Evolutionary conservation across 73 alveolate genomes (phyloP), one percentile per base, ranked within the genome.

Genomic region (Paramecium sonneborni): DNA sequence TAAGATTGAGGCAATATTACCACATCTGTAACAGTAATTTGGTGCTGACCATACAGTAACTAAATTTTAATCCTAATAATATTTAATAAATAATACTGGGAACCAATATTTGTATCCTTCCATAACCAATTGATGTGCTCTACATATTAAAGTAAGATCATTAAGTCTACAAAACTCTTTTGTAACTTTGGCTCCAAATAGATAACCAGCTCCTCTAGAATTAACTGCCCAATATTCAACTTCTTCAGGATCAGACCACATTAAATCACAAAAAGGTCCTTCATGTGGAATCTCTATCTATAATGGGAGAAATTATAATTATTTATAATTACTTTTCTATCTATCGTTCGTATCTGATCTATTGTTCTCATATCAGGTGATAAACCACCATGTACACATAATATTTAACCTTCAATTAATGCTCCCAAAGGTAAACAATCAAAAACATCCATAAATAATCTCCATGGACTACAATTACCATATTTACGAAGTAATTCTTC

Each of bases 1-100:
- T 37, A 96, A 91, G 57, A 96, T 97, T 6, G 99, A 92, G 23
- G 99, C 99, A 18, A 94, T 96, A 72, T 97, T 96, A 37, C 99
- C 99, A 92, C 99, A 97, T 95, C 99, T 95, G 92, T 97, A 97
- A 86, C 98, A 97, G 88, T 97, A 97, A 95, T 97, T 97, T 14
- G 99, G 99, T 18, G 98, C 99, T 21, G 98, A 95, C 99, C 99
- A 97, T 86, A 97, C 99, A 5, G 99, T 97, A 21, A 96, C 98
- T n/a, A 97, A 94, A 39, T 93, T 94, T 89, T 97, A 86, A 58
- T 96, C 97, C 90, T 86, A 92, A 30, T 76, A 68, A 67, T 92
- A 88, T 70, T 95, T n/a, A 94, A 89, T 57, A 86, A 43, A 72
- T 88, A 76, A 86, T 70, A 95, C 92, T 8, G 92, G 93, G 97